A percentile compares a stretch with the other conserved stretches of the same genome.
Evolutionary conservation across 495 filamentous ascomycete species (phyloP).

Genomic region (Penicillium parvum): DNA sequence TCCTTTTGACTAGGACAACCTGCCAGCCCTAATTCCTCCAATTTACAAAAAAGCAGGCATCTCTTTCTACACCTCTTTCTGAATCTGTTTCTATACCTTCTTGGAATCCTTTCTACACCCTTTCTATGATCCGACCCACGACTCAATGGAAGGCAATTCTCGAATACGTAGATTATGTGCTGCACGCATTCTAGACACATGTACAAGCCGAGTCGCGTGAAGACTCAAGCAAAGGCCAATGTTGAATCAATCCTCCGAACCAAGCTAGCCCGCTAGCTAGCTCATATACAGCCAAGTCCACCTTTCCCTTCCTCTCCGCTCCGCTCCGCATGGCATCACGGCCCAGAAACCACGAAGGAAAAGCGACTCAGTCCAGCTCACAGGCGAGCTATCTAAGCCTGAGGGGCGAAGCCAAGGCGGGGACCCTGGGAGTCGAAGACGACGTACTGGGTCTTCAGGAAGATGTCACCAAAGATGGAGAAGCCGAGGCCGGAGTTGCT

Average conservation of each 20-base stretch:
- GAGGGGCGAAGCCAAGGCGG: conserved; percentile 57
- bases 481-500: conserved; percentile 57
- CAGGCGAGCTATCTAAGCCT: conserved; percentile 23
- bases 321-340: neutral
- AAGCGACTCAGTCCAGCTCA: conserved; percentile 5
- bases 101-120: too few relatives aligned
- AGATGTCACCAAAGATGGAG: conserved; percentile 72
- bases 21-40: too few relatives aligned
- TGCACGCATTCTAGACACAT: conserved; percentile 21
- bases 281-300: neutral
- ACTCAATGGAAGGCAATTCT: too few relatives aligned
- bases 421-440: conserved; percentile 62
- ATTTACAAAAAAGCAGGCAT: too few relatives aligned
- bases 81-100: too few relatives aligned
- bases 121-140: too few relatives aligned
- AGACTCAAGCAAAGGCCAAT: conserved; percentile 9
- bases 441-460: conserved; percentile 74
- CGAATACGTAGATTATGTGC: conserved; percentile 18
- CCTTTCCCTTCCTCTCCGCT: neutral
- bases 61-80: too few relatives aligned
- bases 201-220: conserved; percentile 22
- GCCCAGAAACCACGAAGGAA: neutral
- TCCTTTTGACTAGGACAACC: too few relatives aligned
- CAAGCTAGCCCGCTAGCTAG: conserved; percentile 18
- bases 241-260: conserved; percentile 12